phyloP scores from a whole-genome alignment of 1,139 yeast species.

The Geotrichum histeridarum region DNA sequence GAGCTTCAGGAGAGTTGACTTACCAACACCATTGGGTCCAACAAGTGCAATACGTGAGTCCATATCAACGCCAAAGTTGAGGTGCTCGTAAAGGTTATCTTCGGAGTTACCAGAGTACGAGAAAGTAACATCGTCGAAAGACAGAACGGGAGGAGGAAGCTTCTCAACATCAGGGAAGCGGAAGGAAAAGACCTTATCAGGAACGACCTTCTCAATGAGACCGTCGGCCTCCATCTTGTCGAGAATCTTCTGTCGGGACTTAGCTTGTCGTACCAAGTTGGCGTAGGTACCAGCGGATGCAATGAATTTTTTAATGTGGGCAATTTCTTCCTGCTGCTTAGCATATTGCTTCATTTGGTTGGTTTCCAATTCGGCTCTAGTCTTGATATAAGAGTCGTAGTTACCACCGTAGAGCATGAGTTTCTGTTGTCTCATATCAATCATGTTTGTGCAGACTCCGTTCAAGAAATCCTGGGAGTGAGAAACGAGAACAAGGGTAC shows the following conservation, averaged over 20 bases:
- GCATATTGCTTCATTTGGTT: constrained; percentile 96
- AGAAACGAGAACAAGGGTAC: constrained; percentile 88
- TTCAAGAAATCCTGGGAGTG: constrained; percentile 99
- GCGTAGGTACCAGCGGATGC: constrained; percentile 99
- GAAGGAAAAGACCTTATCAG: constrained; percentile 89
- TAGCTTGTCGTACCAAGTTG: constrained; percentile 96
- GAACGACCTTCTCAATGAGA: constrained; percentile 84
- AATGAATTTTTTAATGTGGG: constrained; percentile 95
- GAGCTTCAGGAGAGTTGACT: constrained; percentile 88
- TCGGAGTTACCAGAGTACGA: constrained; percentile 83
- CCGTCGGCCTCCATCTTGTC: constrained; percentile 99
- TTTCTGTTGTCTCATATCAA: constrained; percentile 84
- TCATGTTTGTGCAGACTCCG: constrained; percentile 97
- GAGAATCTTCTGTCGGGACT: constrained; percentile 97
- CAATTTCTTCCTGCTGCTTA: constrained; percentile 98
- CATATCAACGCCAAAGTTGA: constrained; percentile 98
- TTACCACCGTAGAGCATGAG: constrained; percentile 90
- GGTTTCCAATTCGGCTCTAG: constrained; percentile 88
- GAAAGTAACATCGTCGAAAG: constrained; percentile 92
- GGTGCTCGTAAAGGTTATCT: constrained; percentile 81
- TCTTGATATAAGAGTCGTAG: constrained; percentile 93
- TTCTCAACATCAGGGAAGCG: constrained; percentile 94
- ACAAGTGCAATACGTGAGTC: constrained; percentile 97
- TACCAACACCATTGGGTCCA: constrained; percentile 99
- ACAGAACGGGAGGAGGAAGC: constrained; percentile 97